Base-by-base conservation (phyloP, 768 basidiomycete genomes). In the Arthromyces matolae region DNA sequence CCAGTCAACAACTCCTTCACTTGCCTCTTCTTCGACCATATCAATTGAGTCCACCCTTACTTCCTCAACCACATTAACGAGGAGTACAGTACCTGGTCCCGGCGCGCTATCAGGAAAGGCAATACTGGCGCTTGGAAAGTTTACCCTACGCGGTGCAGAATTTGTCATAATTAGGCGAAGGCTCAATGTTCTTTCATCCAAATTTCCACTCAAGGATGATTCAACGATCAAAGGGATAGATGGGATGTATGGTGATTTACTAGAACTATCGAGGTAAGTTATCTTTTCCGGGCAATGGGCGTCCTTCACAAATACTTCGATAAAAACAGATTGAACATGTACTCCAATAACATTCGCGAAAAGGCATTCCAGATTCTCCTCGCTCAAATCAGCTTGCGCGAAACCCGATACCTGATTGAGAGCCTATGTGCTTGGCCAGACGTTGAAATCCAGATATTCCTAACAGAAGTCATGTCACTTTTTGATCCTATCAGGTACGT, bases 61-160 rank as follows among this genome's bases (percentile, higher is more conserved):
- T 22, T 34, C 44, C 8, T 51, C 40, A 18, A 40, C 28, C n/a
- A 22, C 36, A 16, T 34, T 27, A 19, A 46, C 45, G 3, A 29
- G 51, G 34, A 50, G 50, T 31, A 57, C 56, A 7, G 38, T 57
- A 31, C 54, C 52, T 8, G 61, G 63, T 13, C 58, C 57, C 3
- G 63, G 63, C 6, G 51, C 60, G 4, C 49, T 62, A 8, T 53
- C 60, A n/a, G 63, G 63, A 13, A 60, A 58, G 36, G 61, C 59
- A 5, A 59, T 64, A 32, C 50, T 58, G 28, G 59, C 63, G 3
- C 46, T 64, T 5, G 63, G 63, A 5, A 59, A 64, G 34, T 47
- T 55, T 8, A 60, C 60, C 8, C 29, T 63, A 25, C 60, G 63
- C 3, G 61, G 60, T 9, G 58, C 57, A 10, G 63, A 61, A 47